phyloP scores from a whole-genome alignment of 2,329 filamentous ascomycete genomes.

The Ceratocystis harringtonii region DNA sequence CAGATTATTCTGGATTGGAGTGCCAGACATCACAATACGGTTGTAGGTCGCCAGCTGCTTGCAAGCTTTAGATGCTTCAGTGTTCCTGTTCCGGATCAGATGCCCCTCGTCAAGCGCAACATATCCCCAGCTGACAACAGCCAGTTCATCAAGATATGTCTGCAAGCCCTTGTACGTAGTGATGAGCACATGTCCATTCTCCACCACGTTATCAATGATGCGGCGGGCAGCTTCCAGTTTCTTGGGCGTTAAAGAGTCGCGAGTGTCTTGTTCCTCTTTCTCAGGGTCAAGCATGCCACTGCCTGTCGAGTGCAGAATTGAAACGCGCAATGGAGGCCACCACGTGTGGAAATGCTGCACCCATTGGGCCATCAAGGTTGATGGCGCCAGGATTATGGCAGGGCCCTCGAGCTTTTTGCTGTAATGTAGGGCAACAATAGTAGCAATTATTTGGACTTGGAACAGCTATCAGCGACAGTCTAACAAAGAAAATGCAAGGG shows the following conservation, averaged over 20 bases:
- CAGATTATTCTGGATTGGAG: conserved; percentile 94
- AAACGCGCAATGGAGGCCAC: conserved; percentile 98
- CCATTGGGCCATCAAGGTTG: conserved; percentile 93
- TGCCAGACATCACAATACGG: conserved; percentile 84
- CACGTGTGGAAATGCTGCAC: conserved; percentile 96
- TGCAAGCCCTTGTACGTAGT: conserved; percentile 96
- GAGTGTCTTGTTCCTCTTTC: conserved; percentile 38
- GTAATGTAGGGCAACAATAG: conserved; percentile 81
- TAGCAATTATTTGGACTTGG: conserved; percentile 48
- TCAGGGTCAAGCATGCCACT: conserved; percentile 90
- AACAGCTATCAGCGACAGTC: conserved; percentile 6
- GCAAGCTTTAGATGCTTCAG: conserved; percentile 84
- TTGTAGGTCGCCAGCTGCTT: conserved; percentile 86
- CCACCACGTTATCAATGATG: conserved; percentile 67
- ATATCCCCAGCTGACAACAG: conserved; percentile 79
- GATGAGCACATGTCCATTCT: conserved; percentile 80
- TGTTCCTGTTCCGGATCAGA: conserved; percentile 94
- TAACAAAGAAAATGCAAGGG: background rate
- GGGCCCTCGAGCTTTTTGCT: conserved; percentile 73
- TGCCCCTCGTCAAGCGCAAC: conserved; percentile 93
- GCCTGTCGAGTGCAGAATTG: conserved; percentile 85
- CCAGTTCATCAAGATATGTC: conserved; percentile 69
- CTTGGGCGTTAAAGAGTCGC: conserved; percentile 30
- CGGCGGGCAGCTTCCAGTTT: conserved; percentile 56
- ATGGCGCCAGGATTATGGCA: conserved; percentile 81